Evolutionary conservation across 1,139 yeast species (phyloP).

Genomic region (Saccharomycopsis phalli): DNA sequence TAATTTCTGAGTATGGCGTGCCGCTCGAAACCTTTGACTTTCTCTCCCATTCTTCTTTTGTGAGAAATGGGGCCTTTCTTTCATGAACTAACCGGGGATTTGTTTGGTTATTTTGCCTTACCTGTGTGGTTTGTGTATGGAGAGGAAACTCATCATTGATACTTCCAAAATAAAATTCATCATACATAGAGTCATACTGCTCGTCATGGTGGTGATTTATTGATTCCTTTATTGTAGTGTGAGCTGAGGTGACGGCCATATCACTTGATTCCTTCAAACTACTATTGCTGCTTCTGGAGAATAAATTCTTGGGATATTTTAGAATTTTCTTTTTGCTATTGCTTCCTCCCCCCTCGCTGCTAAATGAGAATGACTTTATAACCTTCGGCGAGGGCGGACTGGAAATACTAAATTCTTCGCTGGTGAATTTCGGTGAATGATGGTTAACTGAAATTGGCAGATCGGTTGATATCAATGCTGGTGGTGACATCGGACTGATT

Average conservation of each 20-base stretch:
- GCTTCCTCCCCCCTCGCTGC: not conserved
- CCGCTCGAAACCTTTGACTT: constrained; percentile 1
- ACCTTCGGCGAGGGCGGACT: constrained; percentile 11
- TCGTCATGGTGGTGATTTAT: not conserved
- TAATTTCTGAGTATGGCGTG: constrained; percentile 3
- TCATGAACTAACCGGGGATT: not conserved
- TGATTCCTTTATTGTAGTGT: not conserved
- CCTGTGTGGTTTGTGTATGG: too few species aligned
- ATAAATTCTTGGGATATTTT: constrained; percentile 17
- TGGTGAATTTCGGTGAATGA: constrained; percentile 2
- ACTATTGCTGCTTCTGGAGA: constrained; percentile 12
- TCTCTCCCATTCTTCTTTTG: constrained; percentile 1
- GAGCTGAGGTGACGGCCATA: not conserved
- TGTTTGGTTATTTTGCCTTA: not conserved
- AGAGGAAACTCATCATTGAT: too few species aligned
- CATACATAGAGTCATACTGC: too few species aligned
- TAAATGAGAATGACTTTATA: constrained; percentile 6
- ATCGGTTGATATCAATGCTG: too few species aligned
- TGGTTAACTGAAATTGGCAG: not conserved
- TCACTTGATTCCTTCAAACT: constrained; percentile 5
- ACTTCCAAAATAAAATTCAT: not conserved
- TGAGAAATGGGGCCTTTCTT: not conserved
- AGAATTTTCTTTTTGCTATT: constrained; percentile 11
- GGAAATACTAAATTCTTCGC: not conserved
- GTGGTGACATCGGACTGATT: not conserved